phyloP scores from a whole-genome alignment of 2,329 filamentous ascomycete genomes.

The Didymella sp. region DNA sequence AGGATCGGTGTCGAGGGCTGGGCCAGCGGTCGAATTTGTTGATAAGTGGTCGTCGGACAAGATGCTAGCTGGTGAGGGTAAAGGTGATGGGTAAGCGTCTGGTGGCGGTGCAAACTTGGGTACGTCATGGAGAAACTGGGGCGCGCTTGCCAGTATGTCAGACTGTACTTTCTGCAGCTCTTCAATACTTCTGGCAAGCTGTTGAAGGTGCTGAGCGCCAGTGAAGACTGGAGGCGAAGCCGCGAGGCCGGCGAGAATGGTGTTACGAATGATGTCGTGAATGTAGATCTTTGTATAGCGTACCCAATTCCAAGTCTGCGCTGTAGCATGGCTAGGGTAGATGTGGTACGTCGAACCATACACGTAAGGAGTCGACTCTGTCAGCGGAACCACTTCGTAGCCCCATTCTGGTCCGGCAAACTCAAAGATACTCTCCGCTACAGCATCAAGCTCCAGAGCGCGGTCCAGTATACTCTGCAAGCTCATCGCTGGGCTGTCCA shows the following conservation, averaged over 20 bases:
- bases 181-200: slow-evolving; percentile 33
- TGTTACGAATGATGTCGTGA: slow-evolving; percentile 46
- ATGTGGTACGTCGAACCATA: slow-evolving; percentile 43
- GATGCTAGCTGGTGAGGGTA: background rate
- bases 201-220: slow-evolving; percentile 26
- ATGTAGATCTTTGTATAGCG: slow-evolving; percentile 45
- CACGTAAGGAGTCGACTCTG: slow-evolving; percentile 15
- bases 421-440: slow-evolving; percentile 31
- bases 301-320: slow-evolving; percentile 47
- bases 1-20: background rate
- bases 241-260: slow-evolving; percentile 36
- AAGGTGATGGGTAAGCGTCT: background rate
- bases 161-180: slow-evolving; percentile 37
- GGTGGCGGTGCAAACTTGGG: slow-evolving; percentile 25
- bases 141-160: slow-evolving; percentile 46
- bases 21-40: background rate
- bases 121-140: slow-evolving; percentile 45
- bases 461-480: slow-evolving; percentile 33
- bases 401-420: slow-evolving; percentile 30
- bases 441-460: slow-evolving; percentile 35
- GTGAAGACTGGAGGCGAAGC: slow-evolving; percentile 36
- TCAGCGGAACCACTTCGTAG: slow-evolving; percentile 25
- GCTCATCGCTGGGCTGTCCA: slow-evolving; percentile 23
- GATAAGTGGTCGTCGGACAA: background rate
- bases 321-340: slow-evolving; percentile 35